Percentiles rank a stretch among this genome's conserved stretches.
Conservation (phyloP, 179 eudicot species). For the Drosera spatulata region DNA sequence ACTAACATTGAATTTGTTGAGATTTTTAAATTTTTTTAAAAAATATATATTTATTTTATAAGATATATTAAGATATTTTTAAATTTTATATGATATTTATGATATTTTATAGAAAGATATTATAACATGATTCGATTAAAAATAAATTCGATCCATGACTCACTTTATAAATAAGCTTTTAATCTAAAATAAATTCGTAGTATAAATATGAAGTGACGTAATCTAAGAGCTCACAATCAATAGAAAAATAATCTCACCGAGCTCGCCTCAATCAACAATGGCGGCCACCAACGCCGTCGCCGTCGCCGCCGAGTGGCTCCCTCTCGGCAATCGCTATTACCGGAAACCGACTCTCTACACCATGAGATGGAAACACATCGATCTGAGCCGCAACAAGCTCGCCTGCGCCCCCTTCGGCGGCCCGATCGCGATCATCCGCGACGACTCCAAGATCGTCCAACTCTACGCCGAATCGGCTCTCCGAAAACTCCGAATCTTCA, state of each 20-base stretch:
- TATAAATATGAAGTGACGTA: no score
- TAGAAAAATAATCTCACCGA: not conserved
- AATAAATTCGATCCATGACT: no score
- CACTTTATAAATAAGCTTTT: no score
- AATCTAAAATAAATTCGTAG: no score
- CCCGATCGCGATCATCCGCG: conserved; percentile 89
- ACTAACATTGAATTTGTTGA: no score
- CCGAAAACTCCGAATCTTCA: conserved; percentile 84
- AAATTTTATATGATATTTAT: no score
- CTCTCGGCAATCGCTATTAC: conserved; percentile 86
- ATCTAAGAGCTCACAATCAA: no score
- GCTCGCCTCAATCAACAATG: not conserved
- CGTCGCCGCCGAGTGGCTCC: conserved; percentile 98
- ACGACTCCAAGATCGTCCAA: conserved; percentile 95
- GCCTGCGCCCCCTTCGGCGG: conserved; percentile 91
- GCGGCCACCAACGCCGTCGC: conserved; percentile 38
- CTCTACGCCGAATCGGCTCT: conserved; percentile 91
- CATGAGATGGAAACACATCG: conserved; percentile 75
- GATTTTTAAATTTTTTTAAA: no score
- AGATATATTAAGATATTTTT: no score
- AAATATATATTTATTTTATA: no score
- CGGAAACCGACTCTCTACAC: conserved; percentile 77
- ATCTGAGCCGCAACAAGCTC: conserved; percentile 80
- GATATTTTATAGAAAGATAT: no score
- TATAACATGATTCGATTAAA: no score